phyloP scores from a whole-genome alignment of 768 basidiomycete species.

The Suillus sp. region DNA sequence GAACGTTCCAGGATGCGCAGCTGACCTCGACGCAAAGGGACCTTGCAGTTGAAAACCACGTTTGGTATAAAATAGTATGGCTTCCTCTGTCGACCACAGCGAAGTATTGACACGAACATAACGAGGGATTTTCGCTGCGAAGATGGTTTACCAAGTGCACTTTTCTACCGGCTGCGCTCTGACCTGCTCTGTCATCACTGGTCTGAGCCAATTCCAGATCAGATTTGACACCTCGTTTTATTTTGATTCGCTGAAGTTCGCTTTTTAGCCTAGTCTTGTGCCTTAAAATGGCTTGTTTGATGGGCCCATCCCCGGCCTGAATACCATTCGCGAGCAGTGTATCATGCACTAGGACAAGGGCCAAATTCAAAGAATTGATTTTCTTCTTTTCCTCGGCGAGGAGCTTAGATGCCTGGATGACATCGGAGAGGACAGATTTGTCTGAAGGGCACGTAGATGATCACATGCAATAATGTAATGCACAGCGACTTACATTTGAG shows the following conservation, averaged over 20 bases:
- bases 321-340: conserved; percentile 82
- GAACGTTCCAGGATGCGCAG: conserved; percentile 11
- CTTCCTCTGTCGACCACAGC: conserved; percentile 66
- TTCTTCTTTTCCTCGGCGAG: conserved; percentile 75
- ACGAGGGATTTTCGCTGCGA: conserved; percentile 69
- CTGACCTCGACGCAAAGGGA: conserved; percentile 57
- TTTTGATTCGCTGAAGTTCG: conserved; percentile 84
- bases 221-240: conserved; percentile 68
- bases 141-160: not conserved
- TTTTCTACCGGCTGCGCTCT: conserved; percentile 13
- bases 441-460: conserved; percentile 46
- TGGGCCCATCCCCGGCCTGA: conserved; percentile 86
- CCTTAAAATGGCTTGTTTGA: conserved; percentile 83
- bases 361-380: conserved; percentile 73
- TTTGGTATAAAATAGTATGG: conserved; percentile 54
- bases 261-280: conserved; percentile 89
- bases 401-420: conserved; percentile 69
- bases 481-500: conserved; percentile 74
- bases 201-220: conserved; percentile 64
- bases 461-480: not conserved
- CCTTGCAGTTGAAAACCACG: conserved; percentile 57
- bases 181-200: conserved; percentile 67
- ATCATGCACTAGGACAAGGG: conserved; percentile 90
- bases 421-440: conserved; percentile 69
- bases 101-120: conserved; percentile 84